These are phyloP conservation scores for Microcyclosporella mali DNA, from an alignment of 2,329 filamentous ascomycete species.

Conservation along the genomic window DNA sequence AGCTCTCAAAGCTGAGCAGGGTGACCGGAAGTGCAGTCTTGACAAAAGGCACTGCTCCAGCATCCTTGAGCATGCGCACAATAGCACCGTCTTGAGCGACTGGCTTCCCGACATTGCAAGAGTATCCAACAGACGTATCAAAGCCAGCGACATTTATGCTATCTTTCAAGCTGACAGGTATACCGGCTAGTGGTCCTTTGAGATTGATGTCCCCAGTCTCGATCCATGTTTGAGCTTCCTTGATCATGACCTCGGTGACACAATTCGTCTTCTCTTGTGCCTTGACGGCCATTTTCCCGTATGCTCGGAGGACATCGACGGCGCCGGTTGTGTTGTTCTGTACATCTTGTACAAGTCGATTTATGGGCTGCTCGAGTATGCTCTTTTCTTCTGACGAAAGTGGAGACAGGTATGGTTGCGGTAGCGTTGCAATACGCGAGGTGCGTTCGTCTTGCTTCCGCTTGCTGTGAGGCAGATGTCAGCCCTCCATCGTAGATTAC, in stretches of 20 bases:
- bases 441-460: slow-evolving; percentile 73
- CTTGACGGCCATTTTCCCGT: slow-evolving; percentile 77
- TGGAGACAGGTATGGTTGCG: slow-evolving; percentile 57
- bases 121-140: slow-evolving; percentile 77
- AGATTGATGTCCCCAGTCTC: slow-evolving; percentile 58
- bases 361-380: slow-evolving; percentile 67
- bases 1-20: slow-evolving; percentile 77
- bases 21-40: slow-evolving; percentile 90
- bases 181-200: slow-evolving; percentile 75
- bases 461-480: slow-evolving; percentile 46
- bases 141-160: slow-evolving; percentile 73
- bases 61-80: slow-evolving; percentile 73
- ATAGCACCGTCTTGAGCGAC: slow-evolving; percentile 62
- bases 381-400: slow-evolving; percentile 60
- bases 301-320: slow-evolving; percentile 70
- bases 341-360: slow-evolving; percentile 70
- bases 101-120: slow-evolving; percentile 63
- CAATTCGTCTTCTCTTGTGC: slow-evolving; percentile 86
- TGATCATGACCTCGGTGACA: slow-evolving; percentile 77
- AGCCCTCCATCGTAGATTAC: slow-evolving; percentile 4
- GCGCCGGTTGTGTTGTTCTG: slow-evolving; percentile 62
- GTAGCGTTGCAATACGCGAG: slow-evolving; percentile 61
- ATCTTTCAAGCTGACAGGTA: slow-evolving; percentile 79
- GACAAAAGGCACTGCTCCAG: slow-evolving; percentile 80
- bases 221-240: slow-evolving; percentile 68